Conservation (phyloP, 768 basidiomycete genomes). For the Psilocybe cyanescens region DNA sequence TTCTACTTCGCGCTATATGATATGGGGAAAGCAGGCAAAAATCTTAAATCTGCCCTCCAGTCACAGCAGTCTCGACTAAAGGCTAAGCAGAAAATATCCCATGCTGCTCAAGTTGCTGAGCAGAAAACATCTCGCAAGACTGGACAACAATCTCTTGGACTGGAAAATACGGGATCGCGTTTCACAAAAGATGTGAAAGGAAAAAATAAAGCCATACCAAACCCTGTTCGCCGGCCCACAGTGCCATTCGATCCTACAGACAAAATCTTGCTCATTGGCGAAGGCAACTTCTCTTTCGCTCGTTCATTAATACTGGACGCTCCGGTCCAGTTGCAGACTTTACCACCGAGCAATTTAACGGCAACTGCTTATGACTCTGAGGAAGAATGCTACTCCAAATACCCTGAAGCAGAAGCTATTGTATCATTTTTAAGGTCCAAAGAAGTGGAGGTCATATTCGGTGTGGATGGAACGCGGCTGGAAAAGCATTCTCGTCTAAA, state of each 20-base stretch:
- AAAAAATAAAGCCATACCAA: conserved; percentile 39
- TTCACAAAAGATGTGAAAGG: conserved; percentile 22
- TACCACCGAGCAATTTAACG: conserved; percentile 70
- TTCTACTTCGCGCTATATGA: background rate
- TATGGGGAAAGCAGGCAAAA: conserved; percentile 55
- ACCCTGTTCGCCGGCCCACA: conserved; percentile 41
- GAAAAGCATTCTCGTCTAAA: conserved; percentile 62
- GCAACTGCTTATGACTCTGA: conserved; percentile 89
- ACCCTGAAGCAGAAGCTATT: conserved; percentile 70
- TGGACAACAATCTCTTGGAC: conserved; percentile 8
- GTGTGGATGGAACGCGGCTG: conserved; percentile 82
- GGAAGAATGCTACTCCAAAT: conserved; percentile 77
- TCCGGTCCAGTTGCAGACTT: conserved; percentile 49
- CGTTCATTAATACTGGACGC: conserved; percentile 64
- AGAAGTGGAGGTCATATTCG: conserved; percentile 78
- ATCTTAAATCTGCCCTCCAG: conserved; percentile 69
- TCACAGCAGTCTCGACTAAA: conserved; percentile 71
- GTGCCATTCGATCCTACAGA: conserved; percentile 71
- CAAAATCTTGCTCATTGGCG: conserved; percentile 80
- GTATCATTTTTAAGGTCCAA: conserved; percentile 55
- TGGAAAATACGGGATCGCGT: conserved; percentile 8
- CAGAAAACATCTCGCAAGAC: conserved; percentile 42
- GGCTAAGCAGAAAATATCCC: conserved; percentile 57
- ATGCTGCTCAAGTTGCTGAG: conserved; percentile 56
- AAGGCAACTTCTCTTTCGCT: conserved; percentile 95